Base-by-base conservation (phyloP, 2,329 filamentous ascomycete genomes). In the Botrytis hyacinthi region DNA sequence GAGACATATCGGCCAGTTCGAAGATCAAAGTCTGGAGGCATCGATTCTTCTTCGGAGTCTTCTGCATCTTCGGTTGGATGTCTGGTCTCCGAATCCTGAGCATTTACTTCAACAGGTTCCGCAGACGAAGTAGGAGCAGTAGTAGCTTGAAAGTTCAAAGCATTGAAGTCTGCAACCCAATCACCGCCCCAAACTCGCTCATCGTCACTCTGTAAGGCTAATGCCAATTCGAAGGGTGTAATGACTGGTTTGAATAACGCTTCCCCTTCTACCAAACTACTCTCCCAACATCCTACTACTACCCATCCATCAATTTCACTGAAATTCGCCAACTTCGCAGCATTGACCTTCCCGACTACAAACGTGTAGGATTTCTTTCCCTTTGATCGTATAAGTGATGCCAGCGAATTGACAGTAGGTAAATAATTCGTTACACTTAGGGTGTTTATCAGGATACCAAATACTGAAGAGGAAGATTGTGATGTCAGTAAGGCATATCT, bases 221-320 rank as follows among this genome's bases (percentile, higher is more conserved):
- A 84, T 71, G 90, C 90, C 72, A 98, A 84, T 85, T 99, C 96
- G 81, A 97, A 98, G 0, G 95, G 95, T n/a, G 96, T 99, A 59
- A 98, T 90, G 16, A 98, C 91, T 0, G 95, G 94, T 78, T 90
- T 89, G 87, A 91, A 98, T 80, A 97, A 97, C 10, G 92, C 93
- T 73, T 93, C 92, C 76, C 94, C 94, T 78, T 98, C 95, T 7
- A 99, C 89, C 69, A 98, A 84, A 74, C 93, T 94, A 81, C 95
- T 97, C 84, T 99, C 96, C 96, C 96, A 99, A 83, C 96, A 99
- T 3, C 96, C 95, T 16, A 99, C 93, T 0, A 98, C 94, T 0
- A 98, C 94, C 96, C 96, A 99, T 26, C 94, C 95, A 61, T 94
- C 95, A 8, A 99, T 89, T 82, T 99, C 96, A 73, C 92, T 90